phyloP scores from a whole-genome alignment of 345 rosid species.

The Citrus unshiu region DNA sequence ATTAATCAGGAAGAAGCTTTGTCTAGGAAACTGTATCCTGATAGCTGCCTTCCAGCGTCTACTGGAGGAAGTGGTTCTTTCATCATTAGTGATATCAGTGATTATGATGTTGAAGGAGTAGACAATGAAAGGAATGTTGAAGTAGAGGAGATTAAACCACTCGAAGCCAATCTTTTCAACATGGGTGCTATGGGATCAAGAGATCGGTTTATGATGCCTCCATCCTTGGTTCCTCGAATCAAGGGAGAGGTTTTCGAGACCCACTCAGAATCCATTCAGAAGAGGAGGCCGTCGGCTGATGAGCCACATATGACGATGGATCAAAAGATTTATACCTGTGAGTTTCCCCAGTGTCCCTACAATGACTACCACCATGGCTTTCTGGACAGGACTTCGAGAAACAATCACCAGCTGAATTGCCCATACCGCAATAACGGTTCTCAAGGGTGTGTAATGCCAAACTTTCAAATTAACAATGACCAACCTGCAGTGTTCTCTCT shows the following conservation, averaged over 20 bases:
- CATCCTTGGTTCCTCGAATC: constrained; percentile 32
- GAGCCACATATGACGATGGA: constrained; percentile 29
- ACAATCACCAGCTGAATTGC: constrained; percentile 71
- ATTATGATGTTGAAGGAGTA: constrained; percentile 66
- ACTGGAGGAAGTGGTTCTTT: constrained; percentile 46
- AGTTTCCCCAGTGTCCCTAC: constrained; percentile 55
- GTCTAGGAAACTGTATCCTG: constrained; percentile 63
- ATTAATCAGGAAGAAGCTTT: constrained; percentile 69
- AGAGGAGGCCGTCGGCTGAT: constrained; percentile 49
- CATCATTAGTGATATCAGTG: constrained; percentile 46
- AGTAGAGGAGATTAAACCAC: constrained; percentile 48
- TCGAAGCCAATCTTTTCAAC: constrained; percentile 30
- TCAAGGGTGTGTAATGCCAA: constrained; percentile 33
- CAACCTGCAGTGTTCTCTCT: constrained; percentile 25
- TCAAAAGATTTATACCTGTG: constrained; percentile 44
- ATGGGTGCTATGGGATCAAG: constrained; percentile 19
- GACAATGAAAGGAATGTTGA: constrained; percentile 33
- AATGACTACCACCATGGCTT: constrained; percentile 44
- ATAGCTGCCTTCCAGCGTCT: constrained; percentile 36
- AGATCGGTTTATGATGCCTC: constrained; percentile 28
- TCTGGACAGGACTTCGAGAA: constrained; percentile 51
- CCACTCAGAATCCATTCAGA: constrained; percentile 32
- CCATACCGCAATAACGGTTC: constrained; percentile 26
- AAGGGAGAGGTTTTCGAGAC: constrained; percentile 49
- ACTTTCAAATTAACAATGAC: constrained; percentile 30